Base-by-base conservation (phyloP, 2,329 filamentous ascomycete genomes). In the Xylaria sp. region DNA sequence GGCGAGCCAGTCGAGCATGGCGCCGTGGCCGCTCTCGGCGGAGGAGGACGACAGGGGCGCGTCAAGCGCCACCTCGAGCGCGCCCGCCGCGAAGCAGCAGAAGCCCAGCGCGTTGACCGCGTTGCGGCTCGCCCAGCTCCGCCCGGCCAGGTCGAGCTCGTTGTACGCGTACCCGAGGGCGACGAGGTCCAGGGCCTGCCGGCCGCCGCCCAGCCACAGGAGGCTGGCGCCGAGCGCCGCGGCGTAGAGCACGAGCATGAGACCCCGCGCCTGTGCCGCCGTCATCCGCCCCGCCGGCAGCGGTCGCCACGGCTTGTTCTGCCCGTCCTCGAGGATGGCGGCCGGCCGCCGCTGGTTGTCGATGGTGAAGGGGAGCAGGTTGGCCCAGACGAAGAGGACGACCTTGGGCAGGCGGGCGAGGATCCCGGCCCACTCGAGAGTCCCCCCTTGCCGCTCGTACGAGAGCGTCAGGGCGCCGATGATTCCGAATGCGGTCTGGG, bases 61-160 rank as follows among this genome's bases (percentile, higher is more conserved):
- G 20, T 44, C 44, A 17, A 26, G 41, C 26, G 52, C 55, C 2
- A 71, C 67, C 39, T 65, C 63, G 37, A 71, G 24, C 1, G 70
- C 66, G 1, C 69, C 69, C 1, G 63, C 56, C 17, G 61, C 57
- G 40, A 66, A 70, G 50, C 64, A 67, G 1, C 60, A 44, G 48
- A 66, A 71, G 1, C 67, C 69, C 1, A 58, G 50, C 7, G 53
- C 69, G 42, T 69, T 71, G 13, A 72, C 64, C 7, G 66, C 11
- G 24, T 72, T 72, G 1, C 69, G 61, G 7, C 63, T 41, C 2
- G 69, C 22, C 2, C 63, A 67, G 50, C 56, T 65, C 21, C 19
- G 39, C 16, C 50, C 52, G 11, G 52, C 52, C 6, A 48, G 44
- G n/a, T 48, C 47, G 37, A 41, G 20, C 13, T 45, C 49, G 13